Evolutionary conservation across 2,329 filamentous ascomycete genomes (phyloP), one percentile per base, ranked within the genome.

Genomic region (Penicillium digitatum): DNA sequence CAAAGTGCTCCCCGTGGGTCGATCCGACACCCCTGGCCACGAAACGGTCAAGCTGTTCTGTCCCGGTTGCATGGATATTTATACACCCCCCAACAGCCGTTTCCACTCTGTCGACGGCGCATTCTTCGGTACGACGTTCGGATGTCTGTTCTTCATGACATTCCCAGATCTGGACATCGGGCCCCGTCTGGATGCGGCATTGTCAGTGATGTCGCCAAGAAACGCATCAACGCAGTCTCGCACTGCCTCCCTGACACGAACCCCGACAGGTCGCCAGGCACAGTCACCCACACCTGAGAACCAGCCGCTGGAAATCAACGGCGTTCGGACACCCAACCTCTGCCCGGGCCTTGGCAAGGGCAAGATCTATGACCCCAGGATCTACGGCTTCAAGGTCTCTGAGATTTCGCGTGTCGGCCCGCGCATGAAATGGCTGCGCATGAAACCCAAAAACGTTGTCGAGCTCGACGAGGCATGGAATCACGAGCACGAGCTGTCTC

Each of bases 11-110:
- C 94, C 94, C 1, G 93, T 99, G 20, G 94, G 94, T 35, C 83
- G 94, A 58, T 95, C 90, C 55, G 94, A 99, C 74, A 94, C 93
- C 45, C 93, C 94, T 0, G 94, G 94, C 61, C 89, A 95, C 73
- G 93, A 99, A 69, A 99, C 94, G 0, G 94, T 99, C 69, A 99
- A 99, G 79, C 84, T 99, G 22, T 99, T 96, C 78, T 99, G 94
- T 72, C 94, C 94, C 2, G 92, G 90, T 59, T 99, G 94, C 75
- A 84, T 96, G 62, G 94, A 99, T 71, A 90, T 97, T 67, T 99
- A 97, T 74, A 94, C 94, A 0, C 94, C 94, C 3, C 94, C 94
- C 38, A 99, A 97, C 79, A 96, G 90, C 68, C 86, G 94, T 20
- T 99, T 97, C 72, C 94, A 97, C 75, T 93, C 90, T 3, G 94